phyloP scores from a whole-genome alignment of 257 asterid genomes.

The Orobanche coerulescens region DNA sequence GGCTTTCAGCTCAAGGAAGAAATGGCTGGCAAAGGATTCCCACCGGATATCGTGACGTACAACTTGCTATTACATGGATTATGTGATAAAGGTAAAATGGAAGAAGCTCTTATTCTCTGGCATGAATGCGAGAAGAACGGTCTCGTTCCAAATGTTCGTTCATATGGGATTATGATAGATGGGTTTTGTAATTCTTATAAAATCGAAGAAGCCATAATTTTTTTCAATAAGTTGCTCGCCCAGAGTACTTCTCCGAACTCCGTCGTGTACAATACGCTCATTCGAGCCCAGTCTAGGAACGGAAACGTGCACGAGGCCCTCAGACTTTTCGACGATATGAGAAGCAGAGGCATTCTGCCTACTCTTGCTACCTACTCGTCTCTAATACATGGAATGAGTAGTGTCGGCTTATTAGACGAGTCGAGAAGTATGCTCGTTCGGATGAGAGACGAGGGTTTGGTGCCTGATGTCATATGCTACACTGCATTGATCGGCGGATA shows the following conservation, averaged over 20 bases:
- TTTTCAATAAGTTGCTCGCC: constrained; percentile 41
- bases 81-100: constrained; percentile 47
- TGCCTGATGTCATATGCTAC: constrained; percentile 70
- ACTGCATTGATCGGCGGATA: constrained; percentile 76
- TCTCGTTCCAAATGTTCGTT: constrained; percentile 43
- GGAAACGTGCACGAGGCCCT: constrained; percentile 54
- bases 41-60: constrained; percentile 54
- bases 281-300: constrained; percentile 45
- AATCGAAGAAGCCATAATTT: constrained; percentile 47
- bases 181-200: constrained; percentile 60
- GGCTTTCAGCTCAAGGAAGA: constrained; percentile 59
- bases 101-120: constrained; percentile 72
- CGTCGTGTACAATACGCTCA: constrained; percentile 57
- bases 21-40: constrained; percentile 52
- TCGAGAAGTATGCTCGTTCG: constrained; percentile 43
- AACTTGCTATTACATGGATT: constrained; percentile 47
- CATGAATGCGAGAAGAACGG: constrained; percentile 49
- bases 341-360: constrained; percentile 43
- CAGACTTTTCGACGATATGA: constrained; percentile 55
- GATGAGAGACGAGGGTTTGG: constrained; percentile 58
- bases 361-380: constrained; percentile 56
- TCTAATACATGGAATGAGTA: constrained; percentile 74
- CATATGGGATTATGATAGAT: constrained; percentile 58
- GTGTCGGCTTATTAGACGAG: constrained; percentile 37
- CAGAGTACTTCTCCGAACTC: constrained; percentile 40